Conservation (phyloP, 2,329 filamentous ascomycete genomes). For the Purpureocillium lavendulum region DNA sequence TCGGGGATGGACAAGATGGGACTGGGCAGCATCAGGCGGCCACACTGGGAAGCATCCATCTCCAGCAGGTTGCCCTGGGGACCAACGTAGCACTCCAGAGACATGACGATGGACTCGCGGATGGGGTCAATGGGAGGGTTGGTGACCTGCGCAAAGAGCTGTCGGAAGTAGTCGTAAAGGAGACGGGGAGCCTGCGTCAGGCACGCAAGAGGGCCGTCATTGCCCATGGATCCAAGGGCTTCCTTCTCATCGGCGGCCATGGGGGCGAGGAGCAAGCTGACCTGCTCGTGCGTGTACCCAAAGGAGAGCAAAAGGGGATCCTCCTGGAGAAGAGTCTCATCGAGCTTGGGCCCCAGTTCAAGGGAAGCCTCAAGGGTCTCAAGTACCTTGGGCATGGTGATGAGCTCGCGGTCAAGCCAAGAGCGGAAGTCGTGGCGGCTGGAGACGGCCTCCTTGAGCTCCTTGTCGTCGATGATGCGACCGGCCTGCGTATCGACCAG, state of each 20-base stretch:
- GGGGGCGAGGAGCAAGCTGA: slow-evolving; percentile 81
- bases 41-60: slow-evolving; percentile 86
- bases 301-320: slow-evolving; percentile 80
- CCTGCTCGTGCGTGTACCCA: slow-evolving; percentile 92
- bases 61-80: slow-evolving; percentile 92
- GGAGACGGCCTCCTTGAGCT: slow-evolving; percentile 85
- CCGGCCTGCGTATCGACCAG: slow-evolving; percentile 84
- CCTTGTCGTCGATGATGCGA: slow-evolving; percentile 87
- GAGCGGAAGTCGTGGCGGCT: slow-evolving; percentile 77
- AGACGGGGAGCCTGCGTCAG: slow-evolving; percentile 83
- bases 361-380: slow-evolving; percentile 50
- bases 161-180: slow-evolving; percentile 93
- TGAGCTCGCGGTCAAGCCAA: slow-evolving; percentile 80
- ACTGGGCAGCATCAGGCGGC: slow-evolving; percentile 75
- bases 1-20: slow-evolving; percentile 84
- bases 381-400: slow-evolving; percentile 71
- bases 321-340: slow-evolving; percentile 66
- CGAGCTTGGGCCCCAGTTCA: slow-evolving; percentile 59
- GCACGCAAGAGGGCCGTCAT: slow-evolving; percentile 88
- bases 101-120: slow-evolving; percentile 97
- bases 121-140: slow-evolving; percentile 98
- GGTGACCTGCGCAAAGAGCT: slow-evolving; percentile 95
- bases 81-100: slow-evolving; percentile 89
- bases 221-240: slow-evolving; percentile 94
- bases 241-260: slow-evolving; percentile 98